A percentile compares a stretch with the other conserved stretches of the same genome.
Conservation (phyloP, 495 filamentous ascomycete species). For the Talaromyces ruber region DNA sequence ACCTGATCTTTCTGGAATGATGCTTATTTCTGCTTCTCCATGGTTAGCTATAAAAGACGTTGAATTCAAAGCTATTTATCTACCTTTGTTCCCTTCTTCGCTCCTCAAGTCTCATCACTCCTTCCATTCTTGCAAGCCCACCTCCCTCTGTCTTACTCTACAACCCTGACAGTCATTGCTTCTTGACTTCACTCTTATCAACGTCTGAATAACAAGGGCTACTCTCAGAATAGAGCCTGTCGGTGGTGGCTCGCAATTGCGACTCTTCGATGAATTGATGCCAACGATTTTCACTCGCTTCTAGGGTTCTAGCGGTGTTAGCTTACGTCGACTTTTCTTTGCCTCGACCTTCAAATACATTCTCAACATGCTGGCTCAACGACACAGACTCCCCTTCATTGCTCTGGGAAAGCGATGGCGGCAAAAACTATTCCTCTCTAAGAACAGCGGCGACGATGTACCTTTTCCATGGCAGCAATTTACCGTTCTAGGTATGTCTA, state of each 20-base stretch:
- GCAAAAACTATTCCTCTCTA: neutral
- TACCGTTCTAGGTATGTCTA: slow-evolving; percentile 1
- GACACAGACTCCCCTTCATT: neutral
- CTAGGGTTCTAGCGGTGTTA: neutral
- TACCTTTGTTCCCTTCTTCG: neutral
- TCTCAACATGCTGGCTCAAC: neutral
- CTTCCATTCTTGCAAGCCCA: neutral
- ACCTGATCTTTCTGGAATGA: neutral
- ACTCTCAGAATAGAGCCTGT: neutral
- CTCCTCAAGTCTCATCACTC: neutral
- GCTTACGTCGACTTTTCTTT: neutral
- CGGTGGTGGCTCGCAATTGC: neutral
- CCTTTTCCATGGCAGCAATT: slow-evolving; percentile 4
- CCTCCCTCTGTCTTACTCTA: neutral
- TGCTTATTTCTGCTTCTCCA: neutral
- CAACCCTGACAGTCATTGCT: neutral
- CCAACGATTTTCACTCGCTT: neutral
- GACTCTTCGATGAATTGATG: neutral
- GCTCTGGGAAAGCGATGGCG: neutral
- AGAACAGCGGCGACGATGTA: neutral
- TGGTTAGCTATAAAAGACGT: neutral
- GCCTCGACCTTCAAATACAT: neutral
- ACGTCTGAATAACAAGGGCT: neutral
- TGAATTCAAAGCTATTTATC: neutral
- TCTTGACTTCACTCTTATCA: neutral